Evolutionary conservation across 768 basidiomycete genomes (phyloP).

Genomic region (Cystofilobasidium bisporidii): DNA sequence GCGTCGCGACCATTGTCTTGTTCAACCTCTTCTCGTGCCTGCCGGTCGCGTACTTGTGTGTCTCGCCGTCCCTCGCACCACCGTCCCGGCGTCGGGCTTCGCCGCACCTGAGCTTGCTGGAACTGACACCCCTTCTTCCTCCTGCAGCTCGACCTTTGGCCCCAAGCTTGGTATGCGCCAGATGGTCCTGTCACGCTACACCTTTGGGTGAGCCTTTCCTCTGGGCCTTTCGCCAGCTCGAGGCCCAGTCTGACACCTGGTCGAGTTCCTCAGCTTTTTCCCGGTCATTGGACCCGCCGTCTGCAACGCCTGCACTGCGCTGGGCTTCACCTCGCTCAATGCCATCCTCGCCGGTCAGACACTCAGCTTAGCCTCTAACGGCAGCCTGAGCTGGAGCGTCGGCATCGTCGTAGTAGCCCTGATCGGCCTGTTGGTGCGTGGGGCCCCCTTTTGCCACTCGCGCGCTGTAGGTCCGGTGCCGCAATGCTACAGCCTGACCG

Average conservation of each 20-base stretch:
- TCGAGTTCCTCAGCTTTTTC: conserved; percentile 42
- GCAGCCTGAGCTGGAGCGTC: conserved; percentile 51
- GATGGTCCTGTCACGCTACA: conserved; percentile 64
- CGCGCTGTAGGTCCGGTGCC: no score
- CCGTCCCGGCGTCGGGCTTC: not conserved
- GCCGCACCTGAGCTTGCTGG: conserved; percentile 23
- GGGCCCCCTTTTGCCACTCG: no score
- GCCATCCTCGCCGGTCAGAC: conserved; percentile 62
- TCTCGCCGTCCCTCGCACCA: conserved; percentile 4
- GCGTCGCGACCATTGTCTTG: conserved; percentile 54
- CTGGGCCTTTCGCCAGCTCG: not conserved
- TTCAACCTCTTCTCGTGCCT: conserved; percentile 55
- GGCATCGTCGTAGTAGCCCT: conserved; percentile 54
- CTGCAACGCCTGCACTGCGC: conserved; percentile 53
- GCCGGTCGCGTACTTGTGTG: conserved; percentile 56
- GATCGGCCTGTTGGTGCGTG: conserved; percentile 37
- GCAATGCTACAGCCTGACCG: not conserved
- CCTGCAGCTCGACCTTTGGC: conserved; percentile 55
- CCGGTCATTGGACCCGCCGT: conserved; percentile 38
- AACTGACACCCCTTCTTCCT: not conserved
- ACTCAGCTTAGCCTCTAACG: conserved; percentile 48
- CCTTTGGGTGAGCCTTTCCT: conserved; percentile 46
- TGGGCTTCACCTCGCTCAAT: conserved; percentile 59
- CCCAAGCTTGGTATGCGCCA: conserved; percentile 70
- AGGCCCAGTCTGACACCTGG: no score